Conservation (phyloP, 176 grass and related monocot genomes). For the Cocos nucifera region DNA sequence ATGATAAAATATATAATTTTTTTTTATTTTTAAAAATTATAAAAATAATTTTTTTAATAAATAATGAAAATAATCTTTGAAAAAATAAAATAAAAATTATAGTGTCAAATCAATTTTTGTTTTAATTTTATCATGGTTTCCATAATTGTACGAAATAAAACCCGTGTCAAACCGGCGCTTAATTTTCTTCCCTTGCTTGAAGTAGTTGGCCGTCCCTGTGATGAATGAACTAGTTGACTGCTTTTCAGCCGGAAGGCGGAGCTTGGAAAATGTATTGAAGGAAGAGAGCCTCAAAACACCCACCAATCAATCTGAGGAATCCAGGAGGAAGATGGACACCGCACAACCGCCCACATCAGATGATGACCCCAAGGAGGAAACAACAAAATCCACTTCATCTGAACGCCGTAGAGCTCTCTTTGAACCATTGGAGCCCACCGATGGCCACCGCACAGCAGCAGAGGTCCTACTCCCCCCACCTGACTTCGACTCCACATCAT, state of each 20-base stretch:
- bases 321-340: conserved; percentile 15
- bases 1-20: no score
- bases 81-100: no score
- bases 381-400: conserved; percentile 38
- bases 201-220: no score
- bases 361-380: conserved; percentile 21
- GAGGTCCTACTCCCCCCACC: conserved; percentile 91
- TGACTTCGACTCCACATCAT: conserved; percentile 64
- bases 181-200: no score
- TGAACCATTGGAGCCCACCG: conserved; percentile 63
- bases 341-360: background rate
- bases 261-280: conserved; percentile 36
- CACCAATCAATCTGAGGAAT: background rate
- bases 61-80: no score
- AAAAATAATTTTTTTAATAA: no score
- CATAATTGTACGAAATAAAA: no score
- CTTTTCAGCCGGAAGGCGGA: conserved; percentile 47
- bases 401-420: conserved; percentile 81
- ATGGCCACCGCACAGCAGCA: conserved; percentile 24
- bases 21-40: no score
- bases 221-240: no score
- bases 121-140: no score
- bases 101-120: no score
- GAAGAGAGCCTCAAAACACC: conserved; percentile 19
- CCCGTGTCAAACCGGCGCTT: no score